Percentiles rank a stretch among this genome's conserved stretches.
These are phyloP conservation scores for Saccharomycopsis synnaedendra DNA, from an alignment of 805 yeast species.

Conservation along the genomic window DNA sequence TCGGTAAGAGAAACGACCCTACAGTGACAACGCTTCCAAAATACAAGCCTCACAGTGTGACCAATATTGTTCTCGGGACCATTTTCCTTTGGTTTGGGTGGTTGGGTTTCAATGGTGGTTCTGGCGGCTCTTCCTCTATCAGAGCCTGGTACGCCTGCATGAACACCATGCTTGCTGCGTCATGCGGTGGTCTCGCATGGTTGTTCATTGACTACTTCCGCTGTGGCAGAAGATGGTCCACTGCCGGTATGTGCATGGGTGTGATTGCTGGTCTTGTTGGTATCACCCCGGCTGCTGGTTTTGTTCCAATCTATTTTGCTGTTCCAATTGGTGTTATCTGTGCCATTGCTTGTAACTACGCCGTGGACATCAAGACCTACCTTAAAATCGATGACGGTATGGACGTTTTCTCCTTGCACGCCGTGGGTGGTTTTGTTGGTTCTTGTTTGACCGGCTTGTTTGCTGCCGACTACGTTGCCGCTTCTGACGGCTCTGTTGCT, in stretches of 20 bases:
- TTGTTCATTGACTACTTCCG: slow-evolving; percentile 76
- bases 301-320: slow-evolving; percentile 84
- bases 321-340: slow-evolving; percentile 66
- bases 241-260: slow-evolving; percentile 91
- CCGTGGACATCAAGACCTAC: slow-evolving; percentile 66
- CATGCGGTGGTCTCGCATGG: slow-evolving; percentile 90
- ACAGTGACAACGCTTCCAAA: slow-evolving; percentile 64
- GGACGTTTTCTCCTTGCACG: slow-evolving; percentile 90
- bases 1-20: slow-evolving; percentile 89
- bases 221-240: slow-evolving; percentile 82
- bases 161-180: slow-evolving; percentile 91
- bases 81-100: slow-evolving; percentile 96
- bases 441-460: slow-evolving; percentile 72
- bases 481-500: slow-evolving; percentile 52
- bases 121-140: slow-evolving; percentile 86
- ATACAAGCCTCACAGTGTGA: slow-evolving; percentile 89
- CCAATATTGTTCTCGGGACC: slow-evolving; percentile 85
- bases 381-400: slow-evolving; percentile 85
- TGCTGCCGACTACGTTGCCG: slow-evolving; percentile 84
- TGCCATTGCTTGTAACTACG: slow-evolving; percentile 60
- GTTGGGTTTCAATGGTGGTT: slow-evolving; percentile 99
- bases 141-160: slow-evolving; percentile 92
- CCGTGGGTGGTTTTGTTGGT: slow-evolving; percentile 86
- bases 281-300: slow-evolving; percentile 96
- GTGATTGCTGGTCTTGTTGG: slow-evolving; percentile 90